Base-by-base conservation (phyloP, 225 moss, liverwort and hornwort genomes). In the Sphagnum tenellum region DNA sequence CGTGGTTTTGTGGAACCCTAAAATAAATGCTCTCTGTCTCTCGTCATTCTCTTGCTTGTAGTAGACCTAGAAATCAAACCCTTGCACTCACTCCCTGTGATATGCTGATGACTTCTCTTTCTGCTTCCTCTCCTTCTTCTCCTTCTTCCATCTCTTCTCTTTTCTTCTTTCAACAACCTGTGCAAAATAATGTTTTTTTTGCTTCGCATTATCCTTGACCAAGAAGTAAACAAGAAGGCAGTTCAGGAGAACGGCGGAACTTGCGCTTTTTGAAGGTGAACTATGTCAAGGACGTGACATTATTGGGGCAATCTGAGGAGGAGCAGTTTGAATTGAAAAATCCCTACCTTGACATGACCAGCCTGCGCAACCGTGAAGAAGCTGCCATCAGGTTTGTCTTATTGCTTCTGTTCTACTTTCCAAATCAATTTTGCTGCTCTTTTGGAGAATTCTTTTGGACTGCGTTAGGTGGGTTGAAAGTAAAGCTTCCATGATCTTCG, bases 201-300 rank as follows among this genome's bases (percentile, higher is more conserved):
- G 29, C 29, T 29, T 29, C 29, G 1, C 29, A 29, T 29, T 29
- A 29, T 29, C 86, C 96, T 92, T 96, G 80, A 96, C 96, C 66
- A 63, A 78, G 46, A 70, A 65, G 60, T 77, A 75, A 74, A 96
- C 96, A 96, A 86, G 96, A 96, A 81, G 90, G 84, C 63, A 88
- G 77, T 66, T 61, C 73, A 64, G 92, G 88, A 67, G 88, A 85
- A 64, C 89, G 92, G 63, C 80, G 89, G 71, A 96, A 96, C 71
- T 55, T 96, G 68, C 92, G 96, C 55, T 96, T 96, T 77, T 69
- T 96, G 73, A 96, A 96, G 80, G 85, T 88, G 64, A 87, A 77
- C 59, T 92, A 88, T 62, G 88, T 96, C 59, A 90, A 90, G 81
- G 92, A 92, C 72, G 79, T 81, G 67, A 87, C 73, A 51, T 65